Base-by-base conservation (phyloP, 1,284 basidiomycete genomes). In the Porodaedalea pini region DNA sequence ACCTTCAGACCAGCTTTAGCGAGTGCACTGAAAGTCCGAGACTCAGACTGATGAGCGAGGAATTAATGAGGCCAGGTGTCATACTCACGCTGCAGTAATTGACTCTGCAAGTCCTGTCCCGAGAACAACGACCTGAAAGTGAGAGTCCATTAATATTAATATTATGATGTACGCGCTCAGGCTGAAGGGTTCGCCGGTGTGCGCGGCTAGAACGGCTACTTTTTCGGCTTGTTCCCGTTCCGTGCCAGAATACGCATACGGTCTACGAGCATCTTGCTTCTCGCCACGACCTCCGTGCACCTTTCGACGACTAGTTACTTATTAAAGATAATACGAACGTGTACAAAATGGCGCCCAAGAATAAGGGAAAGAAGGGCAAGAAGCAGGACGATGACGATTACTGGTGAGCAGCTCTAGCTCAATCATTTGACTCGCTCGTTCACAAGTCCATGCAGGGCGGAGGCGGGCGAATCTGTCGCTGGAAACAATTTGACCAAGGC, bases 291-390 rank as follows among this genome's bases (percentile, higher is more conserved):
- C 21, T 23, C 19, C 19, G 8, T 37, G 3, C 41, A 11, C 41
- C 15, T 44, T 44, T 21, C 19, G n/a, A 6, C 41, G 10, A 23
- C 6, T 23, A 21, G 25, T 11, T 23, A 39, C 19, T 23, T 6
- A 17, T 23, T 6, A 3, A 3, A 23, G 25, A 7, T 4, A 6
- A 44, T 23, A 23, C 19, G 25, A 19, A 10, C 13, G 7, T 21
- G 13, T 44, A n/a, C 7, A 23, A 19, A 51, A 94, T 95, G 92
- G 77, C 92, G 59, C 91, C 92, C 51, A 95, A 94, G 76, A 90
- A 84, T 68, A 91, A 92, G 70, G 88, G 82, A 61, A 94, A 94
- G 77, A 94, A 93, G 71, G 83, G 79, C 21, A 92, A 92, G 74
- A 92, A 87, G 71, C 79, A 75, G 66, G 76, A 61, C 64, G 80